These are phyloP conservation scores for Protomyces gravidus DNA, from an alignment of 1,139 yeast species.

Conservation along the genomic window DNA sequence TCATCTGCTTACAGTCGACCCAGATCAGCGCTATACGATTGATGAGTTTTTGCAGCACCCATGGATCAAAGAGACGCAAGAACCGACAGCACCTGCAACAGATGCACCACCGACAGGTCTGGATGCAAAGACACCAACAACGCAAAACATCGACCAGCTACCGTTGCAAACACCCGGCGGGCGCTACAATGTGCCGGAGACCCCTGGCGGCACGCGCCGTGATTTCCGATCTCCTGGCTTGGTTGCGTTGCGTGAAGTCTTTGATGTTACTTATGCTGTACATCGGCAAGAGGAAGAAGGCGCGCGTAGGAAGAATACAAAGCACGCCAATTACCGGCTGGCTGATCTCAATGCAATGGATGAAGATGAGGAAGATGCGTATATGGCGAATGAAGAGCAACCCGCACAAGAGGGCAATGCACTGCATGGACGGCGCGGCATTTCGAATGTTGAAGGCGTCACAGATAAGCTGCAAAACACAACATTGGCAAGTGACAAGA, in stretches of 20 bases:
- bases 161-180: slow-evolving; percentile 26
- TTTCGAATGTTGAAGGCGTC: slow-evolving; percentile 21
- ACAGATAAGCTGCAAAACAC: slow-evolving; percentile 18
- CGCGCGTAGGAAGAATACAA: slow-evolving; percentile 41
- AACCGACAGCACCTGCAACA: slow-evolving; percentile 38
- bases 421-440: slow-evolving; percentile 2
- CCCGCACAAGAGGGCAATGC: slow-evolving; percentile 30
- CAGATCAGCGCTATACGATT: slow-evolving; percentile 67
- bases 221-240: slow-evolving; percentile 74
- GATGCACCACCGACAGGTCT: slow-evolving; percentile 36
- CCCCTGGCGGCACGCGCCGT: slow-evolving; percentile 27
- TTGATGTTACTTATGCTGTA: slow-evolving; percentile 89
- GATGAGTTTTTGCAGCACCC: slow-evolving; percentile 70
- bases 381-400: slow-evolving; percentile 29
- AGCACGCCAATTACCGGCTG: slow-evolving; percentile 27
- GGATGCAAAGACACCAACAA: slow-evolving; percentile 22
- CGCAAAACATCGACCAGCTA: slow-evolving; percentile 8
- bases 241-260: slow-evolving; percentile 87
- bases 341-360: slow-evolving; percentile 28
- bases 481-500: slow-evolving; percentile 20
- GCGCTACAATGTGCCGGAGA: slow-evolving; percentile 16
- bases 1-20: slow-evolving; percentile 76
- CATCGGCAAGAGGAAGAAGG: slow-evolving; percentile 90
- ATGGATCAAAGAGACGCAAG: slow-evolving; percentile 54
- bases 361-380: slow-evolving; percentile 37